Evolutionary conservation across 805 yeast genomes (phyloP).

Genomic region (Saccharomyces jurei): DNA sequence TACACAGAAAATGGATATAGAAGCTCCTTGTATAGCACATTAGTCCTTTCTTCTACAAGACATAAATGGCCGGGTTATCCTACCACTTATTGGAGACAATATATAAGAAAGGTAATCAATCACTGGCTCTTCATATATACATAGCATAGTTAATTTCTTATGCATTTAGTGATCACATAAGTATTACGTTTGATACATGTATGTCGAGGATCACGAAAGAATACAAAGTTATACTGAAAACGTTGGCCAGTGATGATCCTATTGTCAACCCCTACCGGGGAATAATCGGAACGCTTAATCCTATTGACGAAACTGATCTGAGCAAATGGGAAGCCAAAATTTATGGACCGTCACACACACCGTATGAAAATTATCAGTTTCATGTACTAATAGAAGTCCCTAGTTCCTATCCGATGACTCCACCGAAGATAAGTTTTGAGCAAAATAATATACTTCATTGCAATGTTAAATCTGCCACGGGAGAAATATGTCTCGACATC

Average conservation of each 20-base stretch:
- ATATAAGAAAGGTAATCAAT: not conserved
- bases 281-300: conserved; percentile 36
- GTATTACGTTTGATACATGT: not conserved
- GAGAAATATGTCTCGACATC: conserved; percentile 66
- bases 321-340: conserved; percentile 46
- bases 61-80: not conserved
- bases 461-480: conserved; percentile 44
- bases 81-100: not conserved
- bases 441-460: conserved; percentile 38
- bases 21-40: not conserved
- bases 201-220: conserved; percentile 18
- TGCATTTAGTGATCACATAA: too few relatives aligned
- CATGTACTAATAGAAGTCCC: conserved; percentile 40
- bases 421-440: conserved; percentile 47
- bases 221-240: conserved; percentile 10
- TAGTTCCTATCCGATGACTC: conserved; percentile 45
- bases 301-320: conserved; percentile 38
- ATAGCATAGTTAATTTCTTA: not conserved
- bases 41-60: not conserved
- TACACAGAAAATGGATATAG: not conserved
- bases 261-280: conserved; percentile 1
- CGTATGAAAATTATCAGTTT: conserved; percentile 49
- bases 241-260: not conserved
- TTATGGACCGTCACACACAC: conserved; percentile 45
- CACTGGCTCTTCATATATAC: not conserved